Evolutionary conservation across 371 early-diverging fungal species (phyloP).

Genomic region (Mortierella sp.): DNA sequence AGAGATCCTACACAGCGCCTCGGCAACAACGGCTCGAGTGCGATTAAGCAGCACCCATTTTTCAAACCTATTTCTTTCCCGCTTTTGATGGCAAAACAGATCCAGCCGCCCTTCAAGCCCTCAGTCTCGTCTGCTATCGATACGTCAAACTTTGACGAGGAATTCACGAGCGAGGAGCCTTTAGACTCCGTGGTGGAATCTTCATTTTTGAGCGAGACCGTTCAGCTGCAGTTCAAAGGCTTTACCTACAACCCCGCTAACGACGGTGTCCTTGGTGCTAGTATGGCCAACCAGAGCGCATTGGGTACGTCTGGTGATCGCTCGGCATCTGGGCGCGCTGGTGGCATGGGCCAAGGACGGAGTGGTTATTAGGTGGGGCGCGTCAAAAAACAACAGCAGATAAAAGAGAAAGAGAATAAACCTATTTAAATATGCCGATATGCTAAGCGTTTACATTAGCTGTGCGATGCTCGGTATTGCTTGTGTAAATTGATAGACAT

Average conservation of each 20-base stretch:
- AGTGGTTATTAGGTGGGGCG: slow-evolving; percentile 14
- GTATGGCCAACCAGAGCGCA: slow-evolving; percentile 50
- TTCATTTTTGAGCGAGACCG: slow-evolving; percentile 85
- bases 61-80: slow-evolving; percentile 95
- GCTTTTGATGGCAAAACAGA: slow-evolving; percentile 84
- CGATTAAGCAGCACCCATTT: slow-evolving; percentile 93
- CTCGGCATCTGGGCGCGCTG: slow-evolving; percentile 9
- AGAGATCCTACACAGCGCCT: slow-evolving; percentile 89
- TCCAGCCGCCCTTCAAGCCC: slow-evolving; percentile 96
- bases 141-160: slow-evolving; percentile 88
- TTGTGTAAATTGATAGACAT: no score
- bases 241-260: slow-evolving; percentile 83
- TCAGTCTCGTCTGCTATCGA: slow-evolving; percentile 83
- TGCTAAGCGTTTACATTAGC: not conserved
- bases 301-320: slow-evolving; percentile 27
- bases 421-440: not conserved
- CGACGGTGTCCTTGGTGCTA: slow-evolving; percentile 68
- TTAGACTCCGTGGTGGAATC: slow-evolving; percentile 88
- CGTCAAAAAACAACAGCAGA: not conserved
- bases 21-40: slow-evolving; percentile 87
- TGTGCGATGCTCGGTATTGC: not conserved
- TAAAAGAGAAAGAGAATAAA: not conserved
- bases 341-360: slow-evolving; percentile 30
- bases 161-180: slow-evolving; percentile 87
- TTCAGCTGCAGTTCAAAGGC: slow-evolving; percentile 96